phyloP scores from a whole-genome alignment of 768 basidiomycete species.

The Tulasnella sp. region DNA sequence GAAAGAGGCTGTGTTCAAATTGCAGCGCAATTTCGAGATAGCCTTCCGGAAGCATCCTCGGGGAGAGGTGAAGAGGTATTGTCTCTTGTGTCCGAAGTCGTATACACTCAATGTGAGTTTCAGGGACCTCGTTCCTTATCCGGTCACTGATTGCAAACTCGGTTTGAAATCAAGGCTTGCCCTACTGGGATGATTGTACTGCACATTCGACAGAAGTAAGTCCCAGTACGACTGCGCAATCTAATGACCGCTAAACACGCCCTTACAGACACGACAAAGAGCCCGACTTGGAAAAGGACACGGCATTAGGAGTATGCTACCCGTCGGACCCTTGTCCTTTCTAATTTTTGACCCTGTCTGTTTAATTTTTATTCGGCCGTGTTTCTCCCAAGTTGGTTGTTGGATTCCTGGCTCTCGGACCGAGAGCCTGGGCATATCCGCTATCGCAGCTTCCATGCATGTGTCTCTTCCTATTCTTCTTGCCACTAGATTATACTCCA shows the following conservation, averaged over 20 bases:
- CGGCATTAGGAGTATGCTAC: not conserved
- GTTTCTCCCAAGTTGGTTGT: not conserved
- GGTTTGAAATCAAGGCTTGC: not conserved
- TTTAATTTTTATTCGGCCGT: not conserved
- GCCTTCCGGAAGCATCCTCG: not conserved
- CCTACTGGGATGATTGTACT: not conserved
- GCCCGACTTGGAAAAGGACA: not conserved
- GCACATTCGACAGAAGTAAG: not conserved
- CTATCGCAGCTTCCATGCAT: not conserved
- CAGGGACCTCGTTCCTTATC: not conserved
- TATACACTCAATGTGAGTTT: not conserved
- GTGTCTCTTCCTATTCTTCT: not conserved
- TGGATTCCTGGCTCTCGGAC: not conserved
- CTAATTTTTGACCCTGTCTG: not conserved
- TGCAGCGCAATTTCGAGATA: not conserved
- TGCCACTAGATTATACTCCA: not conserved
- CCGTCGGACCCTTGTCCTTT: not conserved
- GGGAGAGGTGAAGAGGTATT: not conserved
- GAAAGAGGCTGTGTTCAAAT: not conserved
- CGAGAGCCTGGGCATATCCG: not conserved
- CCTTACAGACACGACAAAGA: not conserved
- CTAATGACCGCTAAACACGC: no score
- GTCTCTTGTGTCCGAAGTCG: not conserved
- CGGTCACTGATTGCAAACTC: not conserved
- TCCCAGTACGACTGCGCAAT: not conserved